Evolutionary conservation across 768 basidiomycete genomes (phyloP).

Genomic region (Phylloporus sp.): DNA sequence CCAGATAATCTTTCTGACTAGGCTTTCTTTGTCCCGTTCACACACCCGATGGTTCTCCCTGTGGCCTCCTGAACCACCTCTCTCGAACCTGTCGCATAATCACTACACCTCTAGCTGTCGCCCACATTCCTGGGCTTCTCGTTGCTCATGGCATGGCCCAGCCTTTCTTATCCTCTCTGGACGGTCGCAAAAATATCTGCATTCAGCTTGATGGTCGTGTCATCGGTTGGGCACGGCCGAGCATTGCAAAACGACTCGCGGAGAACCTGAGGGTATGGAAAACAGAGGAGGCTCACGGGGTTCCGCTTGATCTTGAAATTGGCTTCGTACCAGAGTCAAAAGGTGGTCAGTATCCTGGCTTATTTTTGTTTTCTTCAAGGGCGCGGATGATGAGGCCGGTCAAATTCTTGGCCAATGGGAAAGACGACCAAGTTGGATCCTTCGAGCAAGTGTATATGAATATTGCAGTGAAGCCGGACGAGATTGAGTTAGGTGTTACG

Average conservation of each 20-base stretch:
- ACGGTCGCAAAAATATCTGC: slow-evolving; percentile 76
- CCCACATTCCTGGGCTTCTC: slow-evolving; percentile 79
- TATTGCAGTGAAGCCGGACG: slow-evolving; percentile 85
- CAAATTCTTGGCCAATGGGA: slow-evolving; percentile 80
- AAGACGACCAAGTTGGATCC: slow-evolving; percentile 85
- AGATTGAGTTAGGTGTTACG: slow-evolving; percentile 70
- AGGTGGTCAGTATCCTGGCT: slow-evolving; percentile 94
- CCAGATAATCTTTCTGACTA: slow-evolving; percentile 27
- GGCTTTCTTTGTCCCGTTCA: slow-evolving; percentile 98
- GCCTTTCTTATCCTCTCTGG: slow-evolving; percentile 70
- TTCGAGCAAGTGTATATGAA: slow-evolving; percentile 99
- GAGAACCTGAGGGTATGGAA: slow-evolving; percentile 88
- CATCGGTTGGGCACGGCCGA: slow-evolving; percentile 86
- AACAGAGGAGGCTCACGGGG: slow-evolving; percentile 73
- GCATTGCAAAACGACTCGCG: slow-evolving; percentile 75
- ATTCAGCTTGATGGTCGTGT: slow-evolving; percentile 95
- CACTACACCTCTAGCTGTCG: slow-evolving; percentile 66
- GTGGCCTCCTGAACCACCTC: slow-evolving; percentile 95
- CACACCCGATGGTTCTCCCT: slow-evolving; percentile 96
- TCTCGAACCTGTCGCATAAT: slow-evolving; percentile 90
- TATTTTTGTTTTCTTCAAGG: slow-evolving; percentile 83
- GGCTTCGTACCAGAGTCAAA: slow-evolving; percentile 84
- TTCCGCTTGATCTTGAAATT: slow-evolving; percentile 93
- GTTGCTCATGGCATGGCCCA: slow-evolving; percentile 92
- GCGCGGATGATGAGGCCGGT: slow-evolving; percentile 98